Conservation (phyloP, 2,329 filamentous ascomycete species). For the Leptodontidium sp. region DNA sequence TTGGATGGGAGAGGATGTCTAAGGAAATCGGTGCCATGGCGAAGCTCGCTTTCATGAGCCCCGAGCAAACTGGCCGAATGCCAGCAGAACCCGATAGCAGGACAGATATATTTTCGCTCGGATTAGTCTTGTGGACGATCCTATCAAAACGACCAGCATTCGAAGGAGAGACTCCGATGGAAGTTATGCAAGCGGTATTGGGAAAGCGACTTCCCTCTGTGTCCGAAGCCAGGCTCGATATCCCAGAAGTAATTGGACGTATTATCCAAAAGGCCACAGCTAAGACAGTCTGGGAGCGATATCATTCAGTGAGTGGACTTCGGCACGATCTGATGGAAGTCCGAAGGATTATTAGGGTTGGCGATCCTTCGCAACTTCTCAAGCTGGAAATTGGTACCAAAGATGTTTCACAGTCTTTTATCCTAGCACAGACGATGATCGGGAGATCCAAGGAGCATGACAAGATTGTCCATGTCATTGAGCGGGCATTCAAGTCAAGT, state of each 20-base stretch:
- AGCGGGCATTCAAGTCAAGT: slow-evolving; percentile 76
- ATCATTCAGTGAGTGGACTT: slow-evolving; percentile 87
- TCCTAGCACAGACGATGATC: slow-evolving; percentile 81
- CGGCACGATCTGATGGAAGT: slow-evolving; percentile 81
- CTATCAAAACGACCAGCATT: slow-evolving; percentile 83
- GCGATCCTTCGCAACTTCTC: slow-evolving; percentile 75
- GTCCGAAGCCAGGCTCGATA: slow-evolving; percentile 78
- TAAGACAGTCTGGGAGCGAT: slow-evolving; percentile 86
- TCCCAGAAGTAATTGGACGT: slow-evolving; percentile 81
- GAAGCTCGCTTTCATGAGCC: slow-evolving; percentile 90
- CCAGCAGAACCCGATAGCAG: slow-evolving; percentile 89
- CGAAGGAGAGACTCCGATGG: slow-evolving; percentile 79
- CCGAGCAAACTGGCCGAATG: slow-evolving; percentile 93
- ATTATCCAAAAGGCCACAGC: slow-evolving; percentile 94
- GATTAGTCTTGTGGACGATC: slow-evolving; percentile 87
- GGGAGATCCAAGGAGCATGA: slow-evolving; percentile 78
- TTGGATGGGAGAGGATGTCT: slow-evolving; percentile 85
- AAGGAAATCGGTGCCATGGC: slow-evolving; percentile 86
- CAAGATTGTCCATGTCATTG: slow-evolving; percentile 76
- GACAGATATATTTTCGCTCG: slow-evolving; percentile 93
- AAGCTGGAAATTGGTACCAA: slow-evolving; percentile 79
- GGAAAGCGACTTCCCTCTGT: slow-evolving; percentile 80
- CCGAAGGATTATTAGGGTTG: slow-evolving; percentile 76
- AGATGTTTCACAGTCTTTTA: slow-evolving; percentile 92
- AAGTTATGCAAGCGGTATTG: slow-evolving; percentile 90